Evolutionary conservation across 108 stramenopile genomes (phyloP).

Genomic region (Cyclotella atomus): DNA sequence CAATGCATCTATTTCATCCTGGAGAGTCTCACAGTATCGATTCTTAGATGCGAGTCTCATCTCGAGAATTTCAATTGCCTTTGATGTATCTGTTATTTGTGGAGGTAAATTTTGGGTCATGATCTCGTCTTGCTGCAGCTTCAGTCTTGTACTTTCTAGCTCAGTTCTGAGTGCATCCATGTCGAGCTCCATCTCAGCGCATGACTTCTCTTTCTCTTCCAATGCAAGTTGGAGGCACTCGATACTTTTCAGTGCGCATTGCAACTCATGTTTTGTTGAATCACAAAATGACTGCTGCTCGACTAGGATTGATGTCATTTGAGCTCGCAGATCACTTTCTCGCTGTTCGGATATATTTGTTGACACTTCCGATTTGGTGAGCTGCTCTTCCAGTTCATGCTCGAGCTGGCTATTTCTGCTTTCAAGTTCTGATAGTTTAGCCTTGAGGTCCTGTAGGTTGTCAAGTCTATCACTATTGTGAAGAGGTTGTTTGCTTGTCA

Average conservation of each 20-base stretch:
- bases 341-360: not conserved
- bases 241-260: not conserved
- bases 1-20: slow-evolving; percentile 10
- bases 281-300: slow-evolving; percentile 12
- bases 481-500: not conserved
- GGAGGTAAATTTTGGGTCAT: not conserved
- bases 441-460: not conserved
- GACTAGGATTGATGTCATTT: slow-evolving; percentile 14
- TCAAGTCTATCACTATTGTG: not conserved
- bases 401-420: not conserved
- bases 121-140: slow-evolving; percentile 5
- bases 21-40: slow-evolving; percentile 6
- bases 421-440: not conserved
- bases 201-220: not conserved
- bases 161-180: slow-evolving; percentile 1
- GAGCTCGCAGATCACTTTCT: slow-evolving; percentile 2
- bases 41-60: not conserved
- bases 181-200: not conserved
- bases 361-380: not conserved
- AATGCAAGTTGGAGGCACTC: not conserved
- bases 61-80: slow-evolving; percentile 18
- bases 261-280: slow-evolving; percentile 17
- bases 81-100: not conserved
- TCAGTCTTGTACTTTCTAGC: not conserved
- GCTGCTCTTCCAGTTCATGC: not conserved